Evolutionary conservation across 148 eudicot genomes (phyloP).

Genomic region (Chenopodium formosanum): DNA sequence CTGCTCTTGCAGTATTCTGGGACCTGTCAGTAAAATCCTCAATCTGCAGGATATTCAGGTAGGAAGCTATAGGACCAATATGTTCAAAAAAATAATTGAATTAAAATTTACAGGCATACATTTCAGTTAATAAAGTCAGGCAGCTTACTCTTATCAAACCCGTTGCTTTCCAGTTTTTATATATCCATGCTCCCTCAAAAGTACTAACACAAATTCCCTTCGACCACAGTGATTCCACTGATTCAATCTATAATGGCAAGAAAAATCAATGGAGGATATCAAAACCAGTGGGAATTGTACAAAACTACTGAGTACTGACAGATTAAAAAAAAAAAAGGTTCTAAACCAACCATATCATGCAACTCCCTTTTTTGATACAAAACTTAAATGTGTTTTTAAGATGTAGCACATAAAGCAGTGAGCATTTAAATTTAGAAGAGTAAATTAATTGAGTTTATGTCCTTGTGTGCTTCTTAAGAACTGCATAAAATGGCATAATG

Average conservation of each 20-base stretch:
- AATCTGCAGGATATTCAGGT: conserved; percentile 41
- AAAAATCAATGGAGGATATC: conserved; percentile 1
- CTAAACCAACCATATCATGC: not conserved
- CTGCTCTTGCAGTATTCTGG: conserved; percentile 77
- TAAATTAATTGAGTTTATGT: not conserved
- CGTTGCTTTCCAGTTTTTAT: conserved; percentile 39
- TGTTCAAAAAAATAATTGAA: not conserved
- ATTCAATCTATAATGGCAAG: conserved; percentile 51
- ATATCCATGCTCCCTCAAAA: conserved; percentile 65
- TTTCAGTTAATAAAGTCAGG: not conserved
- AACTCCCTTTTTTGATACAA: not conserved
- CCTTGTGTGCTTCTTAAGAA: not conserved
- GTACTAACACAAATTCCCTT: conserved; percentile 75
- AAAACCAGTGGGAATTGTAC: not conserved
- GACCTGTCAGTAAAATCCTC: conserved; percentile 87
- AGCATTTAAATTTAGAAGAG: not conserved
- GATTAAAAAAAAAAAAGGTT: not conserved
- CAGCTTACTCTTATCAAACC: conserved; percentile 57
- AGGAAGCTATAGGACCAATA: conserved; percentile 5
- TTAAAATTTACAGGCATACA: not conserved
- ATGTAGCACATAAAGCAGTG: not conserved
- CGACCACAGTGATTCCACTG: conserved; percentile 58
- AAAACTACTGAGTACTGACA: not conserved
- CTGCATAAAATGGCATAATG: not conserved
- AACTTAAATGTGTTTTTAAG: not conserved